Percentiles rank a stretch among this genome's conserved stretches.
Conservation (phyloP, 106 monocot species). For the Dendrobium officinale region DNA sequence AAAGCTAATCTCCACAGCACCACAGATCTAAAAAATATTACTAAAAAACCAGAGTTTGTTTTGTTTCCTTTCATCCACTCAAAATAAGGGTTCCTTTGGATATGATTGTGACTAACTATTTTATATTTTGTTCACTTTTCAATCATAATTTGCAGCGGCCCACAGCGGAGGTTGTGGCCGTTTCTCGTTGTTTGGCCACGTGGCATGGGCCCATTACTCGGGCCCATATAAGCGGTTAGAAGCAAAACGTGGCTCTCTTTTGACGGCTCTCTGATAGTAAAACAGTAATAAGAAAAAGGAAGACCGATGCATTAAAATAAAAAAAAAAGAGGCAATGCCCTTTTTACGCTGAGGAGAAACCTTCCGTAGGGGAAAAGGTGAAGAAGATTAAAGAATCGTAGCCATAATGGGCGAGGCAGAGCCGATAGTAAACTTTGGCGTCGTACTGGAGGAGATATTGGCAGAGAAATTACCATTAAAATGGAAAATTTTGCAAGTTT, state of each 20-base stretch:
- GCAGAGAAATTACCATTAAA: no score
- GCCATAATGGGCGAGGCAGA: neutral
- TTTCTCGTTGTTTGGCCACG: neutral
- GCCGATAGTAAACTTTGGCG: neutral
- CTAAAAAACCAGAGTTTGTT: no score
- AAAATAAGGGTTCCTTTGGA: no score
- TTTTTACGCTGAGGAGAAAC: neutral
- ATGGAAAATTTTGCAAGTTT: no score
- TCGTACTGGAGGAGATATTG: no score
- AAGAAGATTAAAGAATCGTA: neutral
- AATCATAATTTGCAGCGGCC: no score
- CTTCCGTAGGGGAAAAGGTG: neutral
- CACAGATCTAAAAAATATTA: no score
- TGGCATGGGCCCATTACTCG: neutral
- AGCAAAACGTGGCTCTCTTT: neutral
- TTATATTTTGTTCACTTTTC: no score
- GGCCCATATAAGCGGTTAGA: neutral
- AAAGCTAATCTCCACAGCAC: no score
- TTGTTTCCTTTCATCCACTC: no score
- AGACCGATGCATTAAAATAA: neutral
- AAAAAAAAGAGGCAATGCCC: neutral
- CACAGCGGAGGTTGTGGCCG: neutral
- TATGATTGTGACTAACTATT: no score
- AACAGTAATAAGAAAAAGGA: neutral
- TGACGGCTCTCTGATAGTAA: no score